These are phyloP conservation scores for Allodekkera sacchari DNA, from an alignment of 805 yeast species.

Conservation along the genomic window DNA sequence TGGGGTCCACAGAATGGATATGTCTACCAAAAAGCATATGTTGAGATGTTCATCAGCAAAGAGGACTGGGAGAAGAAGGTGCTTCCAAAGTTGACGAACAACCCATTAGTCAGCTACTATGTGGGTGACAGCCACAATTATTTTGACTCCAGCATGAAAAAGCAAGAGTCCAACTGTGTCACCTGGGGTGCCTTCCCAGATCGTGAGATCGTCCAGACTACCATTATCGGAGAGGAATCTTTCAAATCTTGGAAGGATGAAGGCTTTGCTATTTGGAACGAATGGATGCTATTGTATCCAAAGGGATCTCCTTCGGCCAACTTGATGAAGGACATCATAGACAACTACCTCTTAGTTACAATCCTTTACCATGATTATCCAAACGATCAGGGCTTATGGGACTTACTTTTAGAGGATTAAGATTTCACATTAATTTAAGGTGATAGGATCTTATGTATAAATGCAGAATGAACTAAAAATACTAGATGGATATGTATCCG, in stretches of 20 bases:
- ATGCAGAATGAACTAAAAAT: background rate
- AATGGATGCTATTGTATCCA: conserved; percentile 82
- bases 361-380: conserved; percentile 79
- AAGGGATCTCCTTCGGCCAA: conserved; percentile 45
- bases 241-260: conserved; percentile 96
- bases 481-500: background rate
- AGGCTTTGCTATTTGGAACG: conserved; percentile 82
- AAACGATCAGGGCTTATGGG: conserved; percentile 73
- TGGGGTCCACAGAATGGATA: conserved; percentile 95
- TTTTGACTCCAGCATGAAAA: conserved; percentile 53
- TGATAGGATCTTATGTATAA: background rate
- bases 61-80: conserved; percentile 55
- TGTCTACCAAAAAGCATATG: conserved; percentile 88
- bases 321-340: conserved; percentile 52
- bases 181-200: conserved; percentile 98
- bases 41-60: conserved; percentile 78
- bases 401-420: conserved; percentile 32
- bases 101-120: conserved; percentile 61
- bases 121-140: conserved; percentile 54
- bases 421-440: conserved; percentile 1
- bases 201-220: conserved; percentile 83
- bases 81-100: conserved; percentile 40
- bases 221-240: conserved; percentile 86
- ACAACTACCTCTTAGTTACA: conserved; percentile 69
- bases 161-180: conserved; percentile 63